A percentile compares a stretch with the other conserved stretches of the same genome.
These are phyloP conservation scores for Orobanche coerulescens DNA, from an alignment of 257 asterid species.

Conservation along the genomic window DNA sequence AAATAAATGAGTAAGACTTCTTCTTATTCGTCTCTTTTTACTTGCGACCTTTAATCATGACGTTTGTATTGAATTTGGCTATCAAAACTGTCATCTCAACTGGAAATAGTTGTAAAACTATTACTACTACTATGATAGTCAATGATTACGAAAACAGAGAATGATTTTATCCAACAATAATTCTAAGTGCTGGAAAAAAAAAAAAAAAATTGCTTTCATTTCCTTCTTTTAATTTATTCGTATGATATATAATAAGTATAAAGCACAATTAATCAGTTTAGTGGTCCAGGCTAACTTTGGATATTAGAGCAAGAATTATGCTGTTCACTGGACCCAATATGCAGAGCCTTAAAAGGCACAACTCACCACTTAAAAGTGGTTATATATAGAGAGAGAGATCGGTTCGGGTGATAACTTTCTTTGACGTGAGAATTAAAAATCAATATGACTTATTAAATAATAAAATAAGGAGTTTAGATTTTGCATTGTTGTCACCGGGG, in stretches of 20 bases:
- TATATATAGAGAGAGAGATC: no score
- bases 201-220: conserved; percentile 39
- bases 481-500: no score
- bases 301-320: background rate
- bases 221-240: conserved; percentile 34
- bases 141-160: conserved; percentile 39
- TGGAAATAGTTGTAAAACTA: conserved; percentile 26
- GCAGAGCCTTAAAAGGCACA: conserved; percentile 3
- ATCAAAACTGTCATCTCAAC: conserved; percentile 24
- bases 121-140: conserved; percentile 51
- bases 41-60: conserved; percentile 42
- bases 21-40: conserved; percentile 20
- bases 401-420: no score
- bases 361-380: background rate
- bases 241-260: conserved; percentile 8
- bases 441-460: no score
- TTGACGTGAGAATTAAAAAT: no score
- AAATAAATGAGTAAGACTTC: conserved; percentile 27
- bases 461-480: no score
- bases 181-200: conserved; percentile 44
- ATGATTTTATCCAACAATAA: conserved; percentile 36
- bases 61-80: conserved; percentile 28
- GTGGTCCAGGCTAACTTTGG: conserved; percentile 40
- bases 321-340: conserved; percentile 17
- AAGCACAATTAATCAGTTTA: conserved; percentile 23